Base-by-base conservation (phyloP, 805 yeast genomes). In the Kodamaea kaohsiungensis region DNA sequence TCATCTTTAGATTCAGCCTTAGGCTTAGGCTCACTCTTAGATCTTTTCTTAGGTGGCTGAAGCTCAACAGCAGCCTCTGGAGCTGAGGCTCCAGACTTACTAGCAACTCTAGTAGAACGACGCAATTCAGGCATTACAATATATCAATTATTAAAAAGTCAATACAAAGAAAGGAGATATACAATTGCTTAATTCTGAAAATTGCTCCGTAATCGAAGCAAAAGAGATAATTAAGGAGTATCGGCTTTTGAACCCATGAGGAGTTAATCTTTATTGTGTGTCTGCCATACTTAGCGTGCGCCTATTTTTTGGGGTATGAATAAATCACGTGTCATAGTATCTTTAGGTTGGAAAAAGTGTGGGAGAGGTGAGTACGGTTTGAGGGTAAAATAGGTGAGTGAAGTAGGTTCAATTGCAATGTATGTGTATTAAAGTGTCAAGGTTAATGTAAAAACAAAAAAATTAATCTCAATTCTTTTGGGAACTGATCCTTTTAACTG, bases 61-160 rank as follows among this genome's bases (percentile, higher is more conserved):
- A 53, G 35, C 35, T 30, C 58, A 16, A 45, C 53, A 16, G 42
- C 42, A 16, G 42, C 19, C 8, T 40, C 45, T 7, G 45, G 22
- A 17, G 22, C 45, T 3, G 45, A 17, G 2, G 45, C 45, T 16
- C 48, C 48, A 13, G 56, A 42, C 53, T 58, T 57, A 25, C 58
- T 12, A 19, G 69, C 63, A 19, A 60, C 64, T 62, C 76, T 66
- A 30, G 70, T 60, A 43, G 76, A 71, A 60, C 76, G 76, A 59
- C 77, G 75, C 61, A 71, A 67, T 65, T 67, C 73, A 17, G 72
- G 68, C 76, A 71, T 71, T 13, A 46, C 39, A 18, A 15, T 35
- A 33, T 16, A 30, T 30, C 13, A 8, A 9, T 30, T 30, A 30
- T 9, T 30, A 9, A 22, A 22, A 22, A 22, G 25, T 22, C 25